Evolutionary conservation across 2,329 filamentous ascomycete genomes (phyloP).

Genomic region (Colletotrichum orbiculare): DNA sequence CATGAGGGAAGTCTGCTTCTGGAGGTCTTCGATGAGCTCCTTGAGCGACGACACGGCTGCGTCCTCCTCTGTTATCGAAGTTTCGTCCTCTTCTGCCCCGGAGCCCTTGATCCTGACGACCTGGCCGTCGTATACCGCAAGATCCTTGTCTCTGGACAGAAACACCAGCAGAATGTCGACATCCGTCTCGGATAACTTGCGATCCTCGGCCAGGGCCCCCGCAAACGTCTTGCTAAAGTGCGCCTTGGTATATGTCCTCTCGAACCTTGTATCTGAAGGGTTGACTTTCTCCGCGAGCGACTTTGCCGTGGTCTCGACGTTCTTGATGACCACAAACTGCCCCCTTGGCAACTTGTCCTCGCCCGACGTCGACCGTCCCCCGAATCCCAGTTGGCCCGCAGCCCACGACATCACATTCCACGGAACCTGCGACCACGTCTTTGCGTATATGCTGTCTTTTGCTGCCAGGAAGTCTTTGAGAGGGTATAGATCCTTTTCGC

Average conservation of each 20-base stretch:
- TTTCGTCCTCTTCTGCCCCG: conserved; percentile 52
- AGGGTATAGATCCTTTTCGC: conserved; percentile 75
- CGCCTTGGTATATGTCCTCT: conserved; percentile 74
- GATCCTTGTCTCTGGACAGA: conserved; percentile 73
- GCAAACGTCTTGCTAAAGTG: conserved; percentile 72
- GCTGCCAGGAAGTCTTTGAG: conserved; percentile 74
- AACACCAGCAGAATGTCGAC: conserved; percentile 77
- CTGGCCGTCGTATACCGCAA: conserved; percentile 69
- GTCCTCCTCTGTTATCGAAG: conserved; percentile 79
- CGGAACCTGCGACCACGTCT: conserved; percentile 74
- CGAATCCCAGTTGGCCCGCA: conserved; percentile 74
- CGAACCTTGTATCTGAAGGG: conserved; percentile 60
- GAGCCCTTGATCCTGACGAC: conserved; percentile 79
- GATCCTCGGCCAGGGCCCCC: conserved; percentile 59
- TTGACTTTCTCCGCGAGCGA: conserved; percentile 59
- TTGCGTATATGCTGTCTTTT: conserved; percentile 76
- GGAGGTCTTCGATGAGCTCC: conserved; percentile 79
- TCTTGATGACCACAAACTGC: conserved; percentile 73
- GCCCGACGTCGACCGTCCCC: conserved; percentile 53
- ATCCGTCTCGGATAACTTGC: conserved; percentile 70
- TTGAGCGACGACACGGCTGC: conserved; percentile 85
- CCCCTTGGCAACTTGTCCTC: conserved; percentile 69
- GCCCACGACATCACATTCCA: conserved; percentile 82
- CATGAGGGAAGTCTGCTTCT: conserved; percentile 76
- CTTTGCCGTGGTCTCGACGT: conserved; percentile 69